Percentiles rank a stretch among this genome's conserved stretches.
Conservation (phyloP, 345 rosid species). For the Salix udensis region DNA sequence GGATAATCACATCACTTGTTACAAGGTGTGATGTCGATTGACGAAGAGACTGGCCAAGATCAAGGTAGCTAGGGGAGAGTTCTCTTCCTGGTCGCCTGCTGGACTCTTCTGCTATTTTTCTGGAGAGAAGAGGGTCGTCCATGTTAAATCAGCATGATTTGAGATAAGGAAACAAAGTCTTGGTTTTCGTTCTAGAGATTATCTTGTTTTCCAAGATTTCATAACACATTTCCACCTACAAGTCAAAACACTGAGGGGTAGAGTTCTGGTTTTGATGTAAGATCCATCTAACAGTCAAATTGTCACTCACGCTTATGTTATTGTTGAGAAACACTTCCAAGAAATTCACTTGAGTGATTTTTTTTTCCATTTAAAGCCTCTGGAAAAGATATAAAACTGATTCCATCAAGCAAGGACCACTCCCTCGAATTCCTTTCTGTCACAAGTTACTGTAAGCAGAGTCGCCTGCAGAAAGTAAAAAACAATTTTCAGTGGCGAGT, state of each 20-base stretch:
- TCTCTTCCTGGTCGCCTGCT: constrained; percentile 22
- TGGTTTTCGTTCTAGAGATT: neutral
- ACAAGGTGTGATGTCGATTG: constrained; percentile 32
- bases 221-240: neutral
- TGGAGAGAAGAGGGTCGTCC: constrained; percentile 43
- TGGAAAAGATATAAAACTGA: neutral
- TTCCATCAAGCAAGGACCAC: neutral
- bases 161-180: neutral
- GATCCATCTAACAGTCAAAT: constrained; percentile 9
- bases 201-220: neutral
- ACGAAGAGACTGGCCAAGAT: constrained; percentile 28
- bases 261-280: neutral
- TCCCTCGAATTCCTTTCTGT: neutral
- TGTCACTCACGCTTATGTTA: neutral
- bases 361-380: neutral
- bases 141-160: constrained; percentile 14
- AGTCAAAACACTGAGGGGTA: neutral
- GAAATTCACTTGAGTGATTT: neutral
- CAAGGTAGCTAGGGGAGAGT: constrained; percentile 26
- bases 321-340: neutral
- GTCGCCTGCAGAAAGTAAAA: neutral
- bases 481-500: no score
- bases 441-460: neutral
- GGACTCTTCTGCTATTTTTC: constrained; percentile 18
- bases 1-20: constrained; percentile 32